phyloP scores from a whole-genome alignment of 257 asterid genomes.

The Thymus mandschuricus region DNA sequence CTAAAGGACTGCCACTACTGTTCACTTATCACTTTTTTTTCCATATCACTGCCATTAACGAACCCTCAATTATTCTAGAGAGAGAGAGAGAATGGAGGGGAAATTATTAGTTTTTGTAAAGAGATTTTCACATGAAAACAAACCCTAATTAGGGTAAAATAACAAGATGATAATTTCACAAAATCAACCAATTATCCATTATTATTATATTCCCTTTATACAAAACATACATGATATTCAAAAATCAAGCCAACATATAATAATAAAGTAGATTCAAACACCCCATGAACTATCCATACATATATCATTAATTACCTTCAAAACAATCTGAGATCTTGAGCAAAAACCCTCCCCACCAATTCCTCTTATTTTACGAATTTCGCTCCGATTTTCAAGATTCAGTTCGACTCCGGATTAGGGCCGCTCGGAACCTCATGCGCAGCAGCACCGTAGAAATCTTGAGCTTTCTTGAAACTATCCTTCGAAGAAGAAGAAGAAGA shows the following conservation, averaged over 20 bases:
- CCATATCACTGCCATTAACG: slow-evolving; percentile 24
- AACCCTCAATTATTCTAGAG: background rate
- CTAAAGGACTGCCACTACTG: slow-evolving; percentile 16
- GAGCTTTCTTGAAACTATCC: slow-evolving; percentile 9
- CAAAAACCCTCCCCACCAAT: slow-evolving; percentile 17
- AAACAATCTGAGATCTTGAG: slow-evolving; percentile 1
- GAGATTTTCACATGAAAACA: background rate
- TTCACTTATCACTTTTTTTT: slow-evolving; percentile 27
- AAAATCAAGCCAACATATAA: background rate
- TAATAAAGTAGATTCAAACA: background rate
- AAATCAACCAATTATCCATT: slow-evolving; percentile 4
- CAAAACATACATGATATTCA: background rate
- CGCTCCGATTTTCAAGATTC: slow-evolving; percentile 16
- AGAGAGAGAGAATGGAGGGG: too few relatives aligned
- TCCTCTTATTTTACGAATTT: background rate
- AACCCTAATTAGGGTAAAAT: background rate
- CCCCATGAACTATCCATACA: background rate
- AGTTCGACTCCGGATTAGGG: slow-evolving; percentile 81
- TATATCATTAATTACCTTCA: slow-evolving; percentile 22
- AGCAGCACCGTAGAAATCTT: slow-evolving; percentile 43
- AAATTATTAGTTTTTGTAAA: background rate
- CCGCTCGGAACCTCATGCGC: slow-evolving; percentile 94
- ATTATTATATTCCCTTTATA: background rate
- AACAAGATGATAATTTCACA: background rate
- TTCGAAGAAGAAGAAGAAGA: background rate